Evolutionary conservation across 345 rosid genomes (phyloP).

Genomic region (Lumnitzera racemosa): DNA sequence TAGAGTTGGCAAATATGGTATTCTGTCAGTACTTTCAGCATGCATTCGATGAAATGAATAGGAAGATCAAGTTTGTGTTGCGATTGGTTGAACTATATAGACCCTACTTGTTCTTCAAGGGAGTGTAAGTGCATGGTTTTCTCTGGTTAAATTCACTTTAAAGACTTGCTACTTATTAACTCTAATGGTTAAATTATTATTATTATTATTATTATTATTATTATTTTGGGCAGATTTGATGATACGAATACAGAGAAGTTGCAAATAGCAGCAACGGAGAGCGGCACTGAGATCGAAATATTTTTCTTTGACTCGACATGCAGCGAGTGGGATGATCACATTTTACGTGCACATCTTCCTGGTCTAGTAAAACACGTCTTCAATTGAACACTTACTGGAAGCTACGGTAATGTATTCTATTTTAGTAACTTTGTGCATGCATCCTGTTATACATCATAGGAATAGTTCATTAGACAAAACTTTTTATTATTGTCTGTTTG

Average conservation of each 20-base stretch:
- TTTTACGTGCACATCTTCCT: slow-evolving; percentile 47
- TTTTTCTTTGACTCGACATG: slow-evolving; percentile 51
- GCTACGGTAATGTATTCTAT: not conserved
- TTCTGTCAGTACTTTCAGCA: slow-evolving; percentile 36
- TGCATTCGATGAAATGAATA: slow-evolving; percentile 27
- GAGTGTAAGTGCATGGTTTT: slow-evolving; percentile 40
- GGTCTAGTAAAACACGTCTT: slow-evolving; percentile 47
- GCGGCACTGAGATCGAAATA: slow-evolving; percentile 16
- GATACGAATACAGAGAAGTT: slow-evolving; percentile 49
- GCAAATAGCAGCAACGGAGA: slow-evolving; percentile 22
- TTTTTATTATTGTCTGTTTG: too few relatives aligned
- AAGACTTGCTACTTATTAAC: not conserved
- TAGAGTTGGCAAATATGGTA: slow-evolving; percentile 39
- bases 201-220: not conserved
- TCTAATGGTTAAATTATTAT: not conserved
- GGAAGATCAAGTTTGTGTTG: slow-evolving; percentile 53
- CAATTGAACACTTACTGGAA: slow-evolving; percentile 16
- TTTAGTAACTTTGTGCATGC: too few relatives aligned
- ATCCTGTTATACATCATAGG: too few relatives aligned
- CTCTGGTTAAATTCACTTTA: not conserved
- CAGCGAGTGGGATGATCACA: slow-evolving; percentile 60
- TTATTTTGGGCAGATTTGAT: slow-evolving; percentile 40
- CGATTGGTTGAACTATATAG: slow-evolving; percentile 61
- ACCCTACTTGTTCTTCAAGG: slow-evolving; percentile 73
- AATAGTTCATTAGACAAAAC: too few relatives aligned